phyloP scores from a whole-genome alignment of 495 filamentous ascomycete species.

The Pyrenopolyporus hunteri region DNA sequence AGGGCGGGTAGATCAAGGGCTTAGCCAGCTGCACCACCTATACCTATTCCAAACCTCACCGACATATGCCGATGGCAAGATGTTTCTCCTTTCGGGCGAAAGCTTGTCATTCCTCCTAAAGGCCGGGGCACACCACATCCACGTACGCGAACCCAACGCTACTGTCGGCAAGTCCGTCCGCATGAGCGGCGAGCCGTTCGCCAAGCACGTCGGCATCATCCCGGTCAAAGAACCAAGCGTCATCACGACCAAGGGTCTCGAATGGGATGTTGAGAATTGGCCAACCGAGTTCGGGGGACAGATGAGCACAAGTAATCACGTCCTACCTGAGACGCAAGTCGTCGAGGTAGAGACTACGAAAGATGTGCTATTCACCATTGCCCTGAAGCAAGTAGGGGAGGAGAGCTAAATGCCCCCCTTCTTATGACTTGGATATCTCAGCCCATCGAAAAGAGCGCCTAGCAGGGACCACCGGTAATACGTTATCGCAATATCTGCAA shows the following conservation, averaged over 20 bases:
- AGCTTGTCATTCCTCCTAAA: conserved; percentile 81
- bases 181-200: conserved; percentile 51
- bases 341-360: conserved; percentile 68
- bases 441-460: too few relatives aligned
- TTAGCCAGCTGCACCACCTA: conserved; percentile 84
- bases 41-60: conserved; percentile 61
- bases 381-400: conserved; percentile 52
- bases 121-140: conserved; percentile 69
- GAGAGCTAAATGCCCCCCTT: background rate
- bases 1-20: conserved; percentile 88
- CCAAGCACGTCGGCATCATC: conserved; percentile 80
- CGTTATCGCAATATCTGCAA: background rate
- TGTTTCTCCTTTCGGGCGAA: conserved; percentile 78
- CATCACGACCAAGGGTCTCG: conserved; percentile 78
- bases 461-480: background rate
- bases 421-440: too few relatives aligned
- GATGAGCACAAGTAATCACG: conserved; percentile 93
- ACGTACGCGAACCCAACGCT: conserved; percentile 55
- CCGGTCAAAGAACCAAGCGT: conserved; percentile 74
- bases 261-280: conserved; percentile 89
- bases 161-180: conserved; percentile 46
- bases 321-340: conserved; percentile 56
- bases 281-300: conserved; percentile 80
- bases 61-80: conserved; percentile 50
- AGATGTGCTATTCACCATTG: conserved; percentile 85